phyloP scores from a whole-genome alignment of 2,329 filamentous ascomycete genomes.

The Ceratocystis destructans region DNA sequence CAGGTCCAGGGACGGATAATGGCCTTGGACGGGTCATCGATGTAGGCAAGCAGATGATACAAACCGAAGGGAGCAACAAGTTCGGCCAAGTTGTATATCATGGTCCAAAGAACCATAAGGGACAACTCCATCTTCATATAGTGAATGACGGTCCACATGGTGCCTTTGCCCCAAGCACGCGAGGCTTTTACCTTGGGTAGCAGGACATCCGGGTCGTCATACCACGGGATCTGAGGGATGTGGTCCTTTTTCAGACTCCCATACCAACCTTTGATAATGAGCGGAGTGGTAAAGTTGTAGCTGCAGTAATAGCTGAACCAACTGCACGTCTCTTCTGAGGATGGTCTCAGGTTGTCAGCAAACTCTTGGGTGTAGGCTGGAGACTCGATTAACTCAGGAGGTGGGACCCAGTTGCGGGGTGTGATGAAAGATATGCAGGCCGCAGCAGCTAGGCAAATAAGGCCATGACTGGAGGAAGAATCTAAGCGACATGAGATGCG shows the following conservation, averaged over 20 bases:
- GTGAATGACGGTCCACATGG: slow-evolving; percentile 33
- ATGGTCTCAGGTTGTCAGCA: slow-evolving; percentile 25
- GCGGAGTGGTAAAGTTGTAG: slow-evolving; percentile 37
- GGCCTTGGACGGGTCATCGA: slow-evolving; percentile 33
- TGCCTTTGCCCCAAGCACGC: slow-evolving; percentile 30
- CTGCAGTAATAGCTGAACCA: slow-evolving; percentile 40
- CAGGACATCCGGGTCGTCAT: slow-evolving; percentile 39
- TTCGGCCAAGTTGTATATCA: slow-evolving; percentile 31
- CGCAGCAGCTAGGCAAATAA: slow-evolving; percentile 26
- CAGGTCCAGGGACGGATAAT: slow-evolving; percentile 38
- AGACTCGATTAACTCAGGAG: slow-evolving; percentile 22
- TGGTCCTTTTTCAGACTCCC: slow-evolving; percentile 34
- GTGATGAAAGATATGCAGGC: slow-evolving; percentile 32
- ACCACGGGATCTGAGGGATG: slow-evolving; percentile 39
- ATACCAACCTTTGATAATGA: slow-evolving; percentile 35
- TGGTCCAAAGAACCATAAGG: slow-evolving; percentile 34
- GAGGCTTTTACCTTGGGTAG: slow-evolving; percentile 33
- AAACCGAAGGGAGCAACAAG: slow-evolving; percentile 40
- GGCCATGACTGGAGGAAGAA: slow-evolving; percentile 15
- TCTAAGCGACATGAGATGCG: slow-evolving; percentile 24
- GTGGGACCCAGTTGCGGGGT: slow-evolving; percentile 38
- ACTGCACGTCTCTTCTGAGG: slow-evolving; percentile 40
- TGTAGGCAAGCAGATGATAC: slow-evolving; percentile 36
- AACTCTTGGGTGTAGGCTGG: slow-evolving; percentile 9
- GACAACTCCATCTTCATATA: slow-evolving; percentile 32